Conservation (phyloP, 2,329 filamentous ascomycete genomes). For the Capronia americana region DNA sequence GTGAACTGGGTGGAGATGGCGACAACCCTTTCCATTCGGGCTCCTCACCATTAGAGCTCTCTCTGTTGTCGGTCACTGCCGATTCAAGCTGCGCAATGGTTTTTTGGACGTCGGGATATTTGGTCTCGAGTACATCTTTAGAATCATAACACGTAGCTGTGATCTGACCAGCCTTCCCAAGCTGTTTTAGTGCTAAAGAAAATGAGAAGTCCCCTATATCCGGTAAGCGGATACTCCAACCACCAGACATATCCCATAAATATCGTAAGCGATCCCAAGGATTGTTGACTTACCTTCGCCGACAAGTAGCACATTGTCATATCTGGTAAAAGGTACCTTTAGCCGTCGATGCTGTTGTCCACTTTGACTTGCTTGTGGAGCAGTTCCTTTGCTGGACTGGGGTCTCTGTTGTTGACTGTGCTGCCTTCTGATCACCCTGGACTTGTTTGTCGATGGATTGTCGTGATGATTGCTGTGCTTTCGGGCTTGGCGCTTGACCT, state of each 20-base stretch:
- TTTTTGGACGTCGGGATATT: constrained; percentile 71
- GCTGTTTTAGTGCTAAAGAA: constrained; percentile 50
- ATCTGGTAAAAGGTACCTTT: constrained; percentile 47
- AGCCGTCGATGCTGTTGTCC: constrained; percentile 14
- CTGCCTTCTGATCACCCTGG: constrained; percentile 28
- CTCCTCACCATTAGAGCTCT: constrained; percentile 19
- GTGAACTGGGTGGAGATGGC: constrained; percentile 21
- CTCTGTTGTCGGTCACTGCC: constrained; percentile 1
- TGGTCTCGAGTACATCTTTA: constrained; percentile 61
- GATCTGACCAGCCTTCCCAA: constrained; percentile 50
- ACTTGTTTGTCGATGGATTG: constrained; percentile 22
- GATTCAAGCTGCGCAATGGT: constrained; percentile 24
- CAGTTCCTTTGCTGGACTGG: neutral
- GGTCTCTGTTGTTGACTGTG: constrained; percentile 34
- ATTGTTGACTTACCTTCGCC: constrained; percentile 50
- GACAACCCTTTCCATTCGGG: constrained; percentile 39
- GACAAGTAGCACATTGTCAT: constrained; percentile 52
- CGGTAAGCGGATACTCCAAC: constrained; percentile 31
- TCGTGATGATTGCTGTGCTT: constrained; percentile 33
- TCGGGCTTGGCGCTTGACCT: constrained; percentile 29
- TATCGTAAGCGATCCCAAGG: neutral
- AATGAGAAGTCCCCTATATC: constrained; percentile 56
- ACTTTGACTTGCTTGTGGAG: constrained; percentile 1
- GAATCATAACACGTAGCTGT: constrained; percentile 56
- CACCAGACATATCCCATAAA: constrained; percentile 6